phyloP scores from a whole-genome alignment of 371 early-diverging fungal species.

The Haplosporangium sp. region DNA sequence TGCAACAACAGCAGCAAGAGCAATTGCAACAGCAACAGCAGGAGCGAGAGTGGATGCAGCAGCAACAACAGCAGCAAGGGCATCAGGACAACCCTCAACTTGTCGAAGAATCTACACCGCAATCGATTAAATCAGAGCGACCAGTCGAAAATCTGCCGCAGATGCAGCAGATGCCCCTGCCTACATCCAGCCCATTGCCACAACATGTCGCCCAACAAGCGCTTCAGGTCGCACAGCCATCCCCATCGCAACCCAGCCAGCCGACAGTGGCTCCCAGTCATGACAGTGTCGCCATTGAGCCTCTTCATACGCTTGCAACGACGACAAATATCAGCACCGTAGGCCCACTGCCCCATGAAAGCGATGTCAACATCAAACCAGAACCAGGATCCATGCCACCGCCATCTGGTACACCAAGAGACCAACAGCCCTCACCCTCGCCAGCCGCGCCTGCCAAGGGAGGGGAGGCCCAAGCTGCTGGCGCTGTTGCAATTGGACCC shows the following conservation, averaged over 20 bases:
- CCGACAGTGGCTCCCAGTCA: too few species aligned
- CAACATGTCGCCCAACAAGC: too few species aligned
- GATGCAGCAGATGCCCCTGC: too few species aligned
- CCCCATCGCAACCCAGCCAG: too few species aligned
- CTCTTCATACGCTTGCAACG: too few species aligned
- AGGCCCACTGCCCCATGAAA: too few species aligned
- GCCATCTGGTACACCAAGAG: constrained; percentile 3
- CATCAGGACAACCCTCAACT: not conserved
- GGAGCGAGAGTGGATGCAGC: not conserved
- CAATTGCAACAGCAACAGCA: constrained; percentile 8
- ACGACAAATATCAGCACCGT: too few species aligned
- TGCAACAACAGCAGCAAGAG: constrained; percentile 5
- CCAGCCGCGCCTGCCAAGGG: not conserved
- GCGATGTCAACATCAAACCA: constrained; percentile 12
- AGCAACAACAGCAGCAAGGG: not conserved
- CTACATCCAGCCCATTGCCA: too few species aligned
- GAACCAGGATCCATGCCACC: constrained; percentile 10
- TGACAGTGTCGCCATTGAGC: too few species aligned
- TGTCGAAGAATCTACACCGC: not conserved
- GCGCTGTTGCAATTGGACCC: constrained; percentile 9
- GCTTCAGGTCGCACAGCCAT: too few species aligned
- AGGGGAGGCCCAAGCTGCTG: not conserved
- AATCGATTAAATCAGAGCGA: not conserved
- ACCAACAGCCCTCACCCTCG: not conserved
- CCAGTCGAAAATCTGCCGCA: too few species aligned